Conservation (phyloP, 1,139 yeast species). For the Saccharomyces pastorianus region DNA sequence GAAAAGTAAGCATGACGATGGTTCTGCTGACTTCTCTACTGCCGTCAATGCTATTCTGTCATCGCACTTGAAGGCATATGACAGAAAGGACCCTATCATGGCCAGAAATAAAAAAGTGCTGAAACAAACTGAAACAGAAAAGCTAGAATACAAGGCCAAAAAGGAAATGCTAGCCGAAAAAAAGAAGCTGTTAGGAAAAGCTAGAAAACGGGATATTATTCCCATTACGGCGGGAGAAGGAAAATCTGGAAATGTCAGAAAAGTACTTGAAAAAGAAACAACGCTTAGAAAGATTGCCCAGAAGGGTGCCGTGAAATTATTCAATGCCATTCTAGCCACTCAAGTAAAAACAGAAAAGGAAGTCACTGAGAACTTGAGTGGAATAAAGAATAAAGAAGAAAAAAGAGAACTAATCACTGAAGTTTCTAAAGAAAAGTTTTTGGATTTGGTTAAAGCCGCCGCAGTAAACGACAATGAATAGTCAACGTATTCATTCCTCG, state of each 20-base stretch:
- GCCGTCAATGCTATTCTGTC: conserved; percentile 82
- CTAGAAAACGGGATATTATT: conserved; percentile 57
- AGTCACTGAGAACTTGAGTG: conserved; percentile 35
- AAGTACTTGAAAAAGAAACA: conserved; percentile 60
- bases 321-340: conserved; percentile 82
- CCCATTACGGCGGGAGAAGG: conserved; percentile 40
- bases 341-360: conserved; percentile 52
- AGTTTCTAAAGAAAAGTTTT: conserved; percentile 79
- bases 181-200: conserved; percentile 57
- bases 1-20: conserved; percentile 53
- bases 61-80: conserved; percentile 80
- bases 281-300: conserved; percentile 78
- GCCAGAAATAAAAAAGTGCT: conserved; percentile 64
- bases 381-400: conserved; percentile 32
- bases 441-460: conserved; percentile 83
- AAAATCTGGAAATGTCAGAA: conserved; percentile 44
- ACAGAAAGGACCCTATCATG: conserved; percentile 80
- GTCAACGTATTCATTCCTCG: background rate
- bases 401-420: conserved; percentile 65
- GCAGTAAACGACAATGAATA: conserved; percentile 36
- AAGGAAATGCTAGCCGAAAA: conserved; percentile 63
- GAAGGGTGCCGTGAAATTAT: conserved; percentile 84
- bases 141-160: conserved; percentile 77
- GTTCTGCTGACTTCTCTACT: conserved; percentile 64
- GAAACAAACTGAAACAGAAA: conserved; percentile 70